Base-by-base conservation (phyloP, 2,329 filamentous ascomycete genomes). In the Pestalotiopsis sp. region DNA sequence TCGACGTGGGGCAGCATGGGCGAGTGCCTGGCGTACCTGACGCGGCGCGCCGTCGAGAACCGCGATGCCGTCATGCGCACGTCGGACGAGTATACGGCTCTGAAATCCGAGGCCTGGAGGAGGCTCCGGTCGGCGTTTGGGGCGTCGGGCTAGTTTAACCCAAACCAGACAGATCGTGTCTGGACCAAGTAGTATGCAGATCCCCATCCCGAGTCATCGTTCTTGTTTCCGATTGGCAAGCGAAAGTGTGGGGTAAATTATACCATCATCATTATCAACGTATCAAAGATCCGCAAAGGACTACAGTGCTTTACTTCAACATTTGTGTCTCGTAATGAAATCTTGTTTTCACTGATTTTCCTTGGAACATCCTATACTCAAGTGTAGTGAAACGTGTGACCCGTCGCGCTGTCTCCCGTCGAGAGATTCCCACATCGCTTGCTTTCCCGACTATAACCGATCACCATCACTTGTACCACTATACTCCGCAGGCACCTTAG, bases 21-120 rank as follows among this genome's bases (percentile, higher is more conserved):
- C 5, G 81, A 83, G 71, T 83, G 81, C 65, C 72, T 83, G 69
- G 78, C 75, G 11, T 83, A 82, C 68, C 72, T 83, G 25, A 72
- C 76, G 3, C 73, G 81, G 25, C 71, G 81, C 38, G 81, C 79
- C 4, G 74, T 79, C 3, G 81, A 83, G 76, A 83, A 83, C 67
- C 72, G 77, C 11, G 81, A 81, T 69, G 80, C 80, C 11, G 79
- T 78, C 17, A 39, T 67, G 65, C 45, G 72, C 36, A 74, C 72
- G 14, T 57, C 61, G 27, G 70, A 73, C 68, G 78, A 80, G 70
- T 79, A 78, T 67, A 63, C 67, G 56, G 79, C 69, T 11, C 62
- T 74, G 62, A 72, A 69, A 69, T 57, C 65, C 1, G 72, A 74
- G 61, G 61, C 63, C 5, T 68, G 67, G 68, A 67, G 69, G 65